Conservation (phyloP, 1,284 basidiomycete species). For the Ustilago lituana region DNA sequence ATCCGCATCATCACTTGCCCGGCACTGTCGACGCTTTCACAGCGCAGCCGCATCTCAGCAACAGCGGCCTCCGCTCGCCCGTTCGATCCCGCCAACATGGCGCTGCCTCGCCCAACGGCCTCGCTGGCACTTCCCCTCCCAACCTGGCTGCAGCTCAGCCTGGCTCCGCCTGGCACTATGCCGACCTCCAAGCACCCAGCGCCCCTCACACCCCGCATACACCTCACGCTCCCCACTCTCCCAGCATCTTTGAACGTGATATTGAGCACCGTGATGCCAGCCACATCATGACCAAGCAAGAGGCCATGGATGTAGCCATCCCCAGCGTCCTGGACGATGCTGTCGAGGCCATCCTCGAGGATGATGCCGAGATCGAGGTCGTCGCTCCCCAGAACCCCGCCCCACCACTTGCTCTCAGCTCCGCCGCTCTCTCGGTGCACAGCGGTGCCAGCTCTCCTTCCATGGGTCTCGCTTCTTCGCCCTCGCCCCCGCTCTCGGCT, state of each 20-base stretch:
- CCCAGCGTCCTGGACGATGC: slow-evolving; percentile 64
- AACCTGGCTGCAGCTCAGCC: background rate
- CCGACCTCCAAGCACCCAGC: slow-evolving; percentile 12
- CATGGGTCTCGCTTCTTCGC: slow-evolving; percentile 34
- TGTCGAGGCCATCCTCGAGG: slow-evolving; percentile 61
- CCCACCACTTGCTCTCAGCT: slow-evolving; percentile 49
- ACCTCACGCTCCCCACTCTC: slow-evolving; percentile 23
- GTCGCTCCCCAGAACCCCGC: slow-evolving; percentile 55
- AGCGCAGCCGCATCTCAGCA: slow-evolving; percentile 1
- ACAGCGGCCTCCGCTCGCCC: slow-evolving; percentile 33
- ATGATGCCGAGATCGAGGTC: slow-evolving; percentile 59
- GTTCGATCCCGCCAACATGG: slow-evolving; percentile 28
- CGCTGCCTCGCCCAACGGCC: slow-evolving; percentile 19
- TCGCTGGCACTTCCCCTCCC: slow-evolving; percentile 30
- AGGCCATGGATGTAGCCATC: slow-evolving; percentile 64
- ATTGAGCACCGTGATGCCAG: slow-evolving; percentile 61
- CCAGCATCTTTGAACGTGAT: slow-evolving; percentile 64
- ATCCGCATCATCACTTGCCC: slow-evolving; percentile 9
- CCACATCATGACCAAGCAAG: slow-evolving; percentile 57
- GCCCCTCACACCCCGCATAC: slow-evolving; percentile 21
- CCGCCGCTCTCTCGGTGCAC: slow-evolving; percentile 52
- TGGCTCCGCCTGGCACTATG: slow-evolving; percentile 11
- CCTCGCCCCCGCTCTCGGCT: slow-evolving; percentile 47
- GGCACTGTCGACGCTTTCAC: slow-evolving; percentile 9
- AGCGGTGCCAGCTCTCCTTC: slow-evolving; percentile 45